A percentile compares a stretch with the other conserved stretches of the same genome.
Evolutionary conservation across 768 basidiomycete genomes (phyloP).

Genomic region (Mycena vulgaris): DNA sequence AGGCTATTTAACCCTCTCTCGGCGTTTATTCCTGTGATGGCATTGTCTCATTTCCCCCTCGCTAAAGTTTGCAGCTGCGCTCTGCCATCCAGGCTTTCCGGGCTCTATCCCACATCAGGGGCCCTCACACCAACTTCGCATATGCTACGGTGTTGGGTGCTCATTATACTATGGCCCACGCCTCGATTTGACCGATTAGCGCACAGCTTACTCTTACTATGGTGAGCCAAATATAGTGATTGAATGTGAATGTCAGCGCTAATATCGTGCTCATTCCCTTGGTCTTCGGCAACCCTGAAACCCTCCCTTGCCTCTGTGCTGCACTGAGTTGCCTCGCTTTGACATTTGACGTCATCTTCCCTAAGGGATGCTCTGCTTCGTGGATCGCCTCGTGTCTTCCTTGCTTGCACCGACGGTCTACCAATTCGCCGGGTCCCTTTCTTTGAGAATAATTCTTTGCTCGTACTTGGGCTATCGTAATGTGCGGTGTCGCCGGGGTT

Average conservation of each 20-base stretch:
- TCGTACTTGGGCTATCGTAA: slow-evolving; percentile 17
- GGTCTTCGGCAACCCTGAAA: not conserved
- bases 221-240: not conserved
- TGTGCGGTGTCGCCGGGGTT: slow-evolving; percentile 29
- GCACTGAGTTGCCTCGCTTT: not conserved
- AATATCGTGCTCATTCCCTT: not conserved
- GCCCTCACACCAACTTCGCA: no score
- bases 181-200: slow-evolving; percentile 3
- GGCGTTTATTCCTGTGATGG: slow-evolving; percentile 7
- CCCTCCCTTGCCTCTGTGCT: not conserved
- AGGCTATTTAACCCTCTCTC: slow-evolving; percentile 28
- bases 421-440: slow-evolving; percentile 12
- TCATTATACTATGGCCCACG: not conserved
- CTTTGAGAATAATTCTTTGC: slow-evolving; percentile 16
- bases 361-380: slow-evolving; percentile 14
- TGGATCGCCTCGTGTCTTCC: slow-evolving; percentile 20
- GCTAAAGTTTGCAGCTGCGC: slow-evolving; percentile 11
- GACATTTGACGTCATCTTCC: slow-evolving; percentile 16
- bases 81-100: slow-evolving; percentile 17
- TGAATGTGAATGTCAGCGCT: not conserved
- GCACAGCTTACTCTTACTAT: not conserved
- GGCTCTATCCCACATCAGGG: no score
- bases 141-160: not conserved
- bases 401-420: not conserved
- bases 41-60: slow-evolving; percentile 17